phyloP scores from a whole-genome alignment of 495 filamentous ascomycete genomes.

The Xylaria castorea region DNA sequence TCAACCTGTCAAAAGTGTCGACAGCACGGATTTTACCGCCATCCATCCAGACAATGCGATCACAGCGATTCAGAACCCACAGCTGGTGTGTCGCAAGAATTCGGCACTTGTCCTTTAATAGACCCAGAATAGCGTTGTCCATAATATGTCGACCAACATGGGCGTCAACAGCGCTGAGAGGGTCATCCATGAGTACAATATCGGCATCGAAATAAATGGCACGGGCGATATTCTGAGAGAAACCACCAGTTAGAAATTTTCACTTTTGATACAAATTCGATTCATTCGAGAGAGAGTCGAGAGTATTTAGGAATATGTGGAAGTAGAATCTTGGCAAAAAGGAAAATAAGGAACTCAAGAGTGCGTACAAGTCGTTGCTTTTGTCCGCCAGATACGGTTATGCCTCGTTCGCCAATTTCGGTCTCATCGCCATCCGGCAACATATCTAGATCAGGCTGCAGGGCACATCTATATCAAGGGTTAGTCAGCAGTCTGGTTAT shows the following conservation, averaged over 20 bases:
- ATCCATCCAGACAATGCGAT: slow-evolving; percentile 91
- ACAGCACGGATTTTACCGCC: slow-evolving; percentile 80
- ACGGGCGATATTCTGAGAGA: slow-evolving; percentile 69
- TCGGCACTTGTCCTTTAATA: slow-evolving; percentile 86
- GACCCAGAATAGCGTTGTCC: slow-evolving; percentile 89
- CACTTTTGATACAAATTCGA: not conserved
- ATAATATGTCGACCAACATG: slow-evolving; percentile 95
- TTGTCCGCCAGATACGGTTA: slow-evolving; percentile 83
- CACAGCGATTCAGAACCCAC: slow-evolving; percentile 87
- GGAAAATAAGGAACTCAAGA: not conserved
- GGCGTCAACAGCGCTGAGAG: slow-evolving; percentile 81
- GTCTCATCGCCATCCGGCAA: slow-evolving; percentile 74
- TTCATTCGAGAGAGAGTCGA: no score
- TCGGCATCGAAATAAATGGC: slow-evolving; percentile 87
- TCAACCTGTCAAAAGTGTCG: slow-evolving; percentile 87
- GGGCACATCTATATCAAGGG: slow-evolving; percentile 63
- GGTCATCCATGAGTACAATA: slow-evolving; percentile 84
- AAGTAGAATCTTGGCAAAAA: not conserved
- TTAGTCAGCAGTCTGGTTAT: slow-evolving; percentile 24
- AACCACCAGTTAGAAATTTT: not conserved
- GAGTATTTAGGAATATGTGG: not conserved
- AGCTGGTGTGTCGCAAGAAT: slow-evolving; percentile 95
- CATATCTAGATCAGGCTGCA: slow-evolving; percentile 77
- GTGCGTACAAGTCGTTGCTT: slow-evolving; percentile 67
- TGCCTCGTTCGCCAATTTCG: slow-evolving; percentile 80